These are phyloP conservation scores for Zasmidium angulare DNA, from an alignment of 2,329 filamentous ascomycete genomes.

Conservation along the genomic window DNA sequence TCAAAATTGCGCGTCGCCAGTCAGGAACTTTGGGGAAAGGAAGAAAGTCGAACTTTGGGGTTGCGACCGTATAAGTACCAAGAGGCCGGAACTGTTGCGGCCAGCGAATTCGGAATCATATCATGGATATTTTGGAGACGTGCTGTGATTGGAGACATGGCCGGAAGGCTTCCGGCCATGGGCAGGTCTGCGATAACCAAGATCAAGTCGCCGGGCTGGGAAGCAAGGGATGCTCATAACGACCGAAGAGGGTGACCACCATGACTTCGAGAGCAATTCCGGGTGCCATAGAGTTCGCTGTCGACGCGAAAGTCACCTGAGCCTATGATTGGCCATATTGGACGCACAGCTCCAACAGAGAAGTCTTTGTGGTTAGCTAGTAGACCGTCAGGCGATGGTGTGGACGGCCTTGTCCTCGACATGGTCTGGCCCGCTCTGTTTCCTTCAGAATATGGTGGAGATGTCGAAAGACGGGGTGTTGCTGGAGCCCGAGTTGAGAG, in stretches of 20 bases:
- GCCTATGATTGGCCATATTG: background rate
- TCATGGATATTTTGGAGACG: constrained; percentile 4
- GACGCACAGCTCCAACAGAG: background rate
- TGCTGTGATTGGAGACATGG: constrained; percentile 21
- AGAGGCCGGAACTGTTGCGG: constrained; percentile 22
- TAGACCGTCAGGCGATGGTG: background rate
- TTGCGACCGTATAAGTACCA: constrained; percentile 19
- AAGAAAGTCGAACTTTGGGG: constrained; percentile 18
- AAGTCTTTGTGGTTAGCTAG: background rate
- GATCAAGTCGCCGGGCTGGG: constrained; percentile 9
- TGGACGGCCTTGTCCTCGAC: background rate
- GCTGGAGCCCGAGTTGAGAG: no score
- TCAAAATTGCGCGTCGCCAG: background rate
- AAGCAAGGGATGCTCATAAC: background rate
- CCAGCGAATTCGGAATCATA: constrained; percentile 11
- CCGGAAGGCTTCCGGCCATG: constrained; percentile 21
- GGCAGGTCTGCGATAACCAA: constrained; percentile 6
- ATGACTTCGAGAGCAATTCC: background rate
- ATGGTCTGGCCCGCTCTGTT: background rate
- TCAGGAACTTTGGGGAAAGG: constrained; percentile 14
- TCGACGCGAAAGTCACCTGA: background rate
- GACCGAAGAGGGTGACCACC: background rate
- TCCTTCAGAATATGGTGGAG: no score
- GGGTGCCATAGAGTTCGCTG: background rate
- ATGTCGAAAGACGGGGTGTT: no score